Evolutionary conservation across 345 rosid genomes (phyloP), one percentile per base, ranked within the genome.

Genomic region (Noccaea caerulescens): DNA sequence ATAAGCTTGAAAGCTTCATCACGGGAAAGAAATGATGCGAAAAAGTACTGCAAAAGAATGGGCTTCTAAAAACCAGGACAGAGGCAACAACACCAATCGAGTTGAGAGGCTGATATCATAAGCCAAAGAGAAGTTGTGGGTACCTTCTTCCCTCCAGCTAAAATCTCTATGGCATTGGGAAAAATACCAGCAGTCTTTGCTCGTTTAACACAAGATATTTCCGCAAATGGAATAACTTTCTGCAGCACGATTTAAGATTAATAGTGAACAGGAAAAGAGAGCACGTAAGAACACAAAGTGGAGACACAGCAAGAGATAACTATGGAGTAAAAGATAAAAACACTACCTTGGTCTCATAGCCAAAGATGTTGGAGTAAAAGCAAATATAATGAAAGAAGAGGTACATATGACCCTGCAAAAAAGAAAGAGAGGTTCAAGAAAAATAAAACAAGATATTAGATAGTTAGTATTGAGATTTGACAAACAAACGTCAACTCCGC

Each of bases 361-460:
- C 99, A 86, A 94, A 94, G 66, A 94, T 94, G 82, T 94, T 94
- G 49, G 99, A 91, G 76, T 94, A 94, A 80, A 94, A 94, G 84
- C 99, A 94, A 75, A 91, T 81, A 74, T 77, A 76, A 66, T 72
- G 94, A 58, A 78, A 72, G 72, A 93, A 93, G 68, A 93, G 87
- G 83, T 91, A 93, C 95, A 93, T 89, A 71, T 91, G 98, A 63
- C 98, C 98, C 98, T 91, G 92, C 77, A 81, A 42, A 20, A 52
- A 77, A 12, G 71, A 44, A 63, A 64, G 33, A 74, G 23, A 56
- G 34, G 9, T 12, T 2, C 14, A 38, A 56, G 27, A 1, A 37
- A 4, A 27, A 27, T 27, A 27, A 2, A 27, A 27, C 23, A 20
- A 20, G 23, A 20, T 20, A 20, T 20, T 20, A 20, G 23, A 20